Base-by-base conservation (phyloP, 805 yeast species). In the Teunomyces aglyptinius region DNA sequence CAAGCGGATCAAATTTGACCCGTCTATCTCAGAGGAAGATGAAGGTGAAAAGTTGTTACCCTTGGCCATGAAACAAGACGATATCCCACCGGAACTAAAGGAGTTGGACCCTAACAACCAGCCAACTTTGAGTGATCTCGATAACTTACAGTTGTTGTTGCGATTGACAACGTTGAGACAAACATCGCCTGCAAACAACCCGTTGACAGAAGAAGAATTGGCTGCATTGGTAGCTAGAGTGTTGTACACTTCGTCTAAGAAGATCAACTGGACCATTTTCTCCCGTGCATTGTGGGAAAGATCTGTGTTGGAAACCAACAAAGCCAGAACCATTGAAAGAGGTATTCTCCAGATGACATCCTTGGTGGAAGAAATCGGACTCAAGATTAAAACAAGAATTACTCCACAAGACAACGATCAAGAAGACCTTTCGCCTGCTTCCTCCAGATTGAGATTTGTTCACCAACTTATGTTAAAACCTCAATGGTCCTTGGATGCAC, bases 311-410 rank as follows among this genome's bases (percentile, higher is more conserved):
- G 99, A 94, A 63, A 80, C 96, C 0, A 75, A 77, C 42, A 83
- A 82, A 53, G 82, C 96, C 1, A 83, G 86, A 60, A 92, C 97
- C 1, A 85, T 92, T 19, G 98, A 94, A 67, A 78, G 99, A 62
- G 98, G 98, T 43, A 83, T 91, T 4, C 72, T 94, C 43, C 99
- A 94, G 66, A 83, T 94, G 85, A 92, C 91, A 45, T 84, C 96
- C 3, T 71, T 94, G 36, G 94, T 91, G 22, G 96, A 90, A 59
- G 97, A 91, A 62, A 71, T 89, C 20, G 96, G 92, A 2, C 76
- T 83, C 47, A 78, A 82, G 47, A 80, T 85, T 43, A 72, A 75
- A 45, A 69, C 84, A 6, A 75, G 82, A 42, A 54, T 70, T 71
- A 57, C 80, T 73, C 67, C 87, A 76, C 51, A 73, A 62, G 59